Conservation (phyloP, 805 yeast genomes). For the Saccharomyces eubayanus region DNA sequence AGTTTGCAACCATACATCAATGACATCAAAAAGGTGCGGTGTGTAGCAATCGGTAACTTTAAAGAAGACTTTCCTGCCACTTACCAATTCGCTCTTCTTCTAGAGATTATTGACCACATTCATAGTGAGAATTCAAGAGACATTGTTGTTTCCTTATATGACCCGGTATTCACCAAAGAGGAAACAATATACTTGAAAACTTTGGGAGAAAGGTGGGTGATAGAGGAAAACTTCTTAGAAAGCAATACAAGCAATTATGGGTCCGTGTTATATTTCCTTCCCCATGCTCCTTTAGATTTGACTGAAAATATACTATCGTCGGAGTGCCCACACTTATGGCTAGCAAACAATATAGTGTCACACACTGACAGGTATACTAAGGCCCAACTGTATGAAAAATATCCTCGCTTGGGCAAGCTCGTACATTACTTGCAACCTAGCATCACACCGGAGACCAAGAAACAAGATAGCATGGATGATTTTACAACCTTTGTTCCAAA, state of each 20-base stretch:
- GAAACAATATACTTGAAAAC: slow-evolving; percentile 36
- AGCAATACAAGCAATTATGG: slow-evolving; percentile 16
- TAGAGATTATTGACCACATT: slow-evolving; percentile 31
- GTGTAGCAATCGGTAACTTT: slow-evolving; percentile 68
- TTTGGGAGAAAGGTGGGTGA: slow-evolving; percentile 23
- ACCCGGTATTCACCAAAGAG: slow-evolving; percentile 48
- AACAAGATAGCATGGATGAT: slow-evolving; percentile 9
- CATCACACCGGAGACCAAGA: slow-evolving; percentile 6
- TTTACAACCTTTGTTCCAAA: slow-evolving; percentile 20
- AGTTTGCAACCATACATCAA: slow-evolving; percentile 8
- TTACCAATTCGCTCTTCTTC: slow-evolving; percentile 56
- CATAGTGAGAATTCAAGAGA: background rate
- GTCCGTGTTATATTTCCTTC: slow-evolving; percentile 48
- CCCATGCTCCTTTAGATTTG: slow-evolving; percentile 62
- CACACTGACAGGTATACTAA: slow-evolving; percentile 49
- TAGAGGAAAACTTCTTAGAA: slow-evolving; percentile 14
- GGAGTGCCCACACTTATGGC: slow-evolving; percentile 33
- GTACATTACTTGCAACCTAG: slow-evolving; percentile 11
- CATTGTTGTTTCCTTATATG: slow-evolving; percentile 43
- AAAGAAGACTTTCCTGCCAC: slow-evolving; percentile 49
- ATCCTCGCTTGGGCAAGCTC: slow-evolving; percentile 38
- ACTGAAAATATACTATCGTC: slow-evolving; percentile 35
- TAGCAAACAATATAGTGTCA: slow-evolving; percentile 45
- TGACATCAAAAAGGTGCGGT: slow-evolving; percentile 37
- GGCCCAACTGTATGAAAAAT: slow-evolving; percentile 35